Base-by-base conservation (phyloP, 768 basidiomycete genomes). In the Pholiota conissans region DNA sequence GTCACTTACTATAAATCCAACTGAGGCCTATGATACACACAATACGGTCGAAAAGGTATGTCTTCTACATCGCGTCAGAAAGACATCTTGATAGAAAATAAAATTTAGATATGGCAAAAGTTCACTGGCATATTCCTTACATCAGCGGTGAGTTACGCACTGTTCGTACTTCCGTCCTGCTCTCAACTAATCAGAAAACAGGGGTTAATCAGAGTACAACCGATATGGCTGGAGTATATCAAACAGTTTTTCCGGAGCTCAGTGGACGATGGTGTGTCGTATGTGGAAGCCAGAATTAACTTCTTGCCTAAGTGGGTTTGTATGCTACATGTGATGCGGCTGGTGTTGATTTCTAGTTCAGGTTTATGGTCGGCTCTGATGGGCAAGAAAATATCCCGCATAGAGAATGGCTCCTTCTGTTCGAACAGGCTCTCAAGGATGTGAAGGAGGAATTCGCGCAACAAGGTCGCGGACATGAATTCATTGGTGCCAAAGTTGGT, bases 1-100 rank as follows among this genome's bases (percentile, higher is more conserved):
- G 40, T 71, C 80, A 3, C 74, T 90, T 75, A 84, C 78, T 50
- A 89, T 93, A 63, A 83, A 86, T 67, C 86, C 89, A 9, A 74
- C 76, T 2, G 86, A 91, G 62, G 88, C 89, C 3, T 91, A 91
- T 62, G 75, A 78, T 3, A 90, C 86, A 2, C 86, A 90, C 59
- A 89, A 89, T 52, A 89, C 87, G 4, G 76, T 85, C 9, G 71
- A 76, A 2, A 88, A 89, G 80, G 90, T 84, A 53, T 9, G 63
- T 34, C 20, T 20, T 30, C 22, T 8, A 5, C 13, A 39, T 49
- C 24, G 18, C 30, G 46, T 14, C 56, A 18, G 9, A 11, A 39
- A 55, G 34, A 29, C 14, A 29, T 48, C 27, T 39, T 29, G 26
- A 5, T 30, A 6, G 30, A 11, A 18, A 46, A 20, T 27, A n/a